Conservation (phyloP, 1,284 basidiomycete species). For the Apiotrichum siamense region DNA sequence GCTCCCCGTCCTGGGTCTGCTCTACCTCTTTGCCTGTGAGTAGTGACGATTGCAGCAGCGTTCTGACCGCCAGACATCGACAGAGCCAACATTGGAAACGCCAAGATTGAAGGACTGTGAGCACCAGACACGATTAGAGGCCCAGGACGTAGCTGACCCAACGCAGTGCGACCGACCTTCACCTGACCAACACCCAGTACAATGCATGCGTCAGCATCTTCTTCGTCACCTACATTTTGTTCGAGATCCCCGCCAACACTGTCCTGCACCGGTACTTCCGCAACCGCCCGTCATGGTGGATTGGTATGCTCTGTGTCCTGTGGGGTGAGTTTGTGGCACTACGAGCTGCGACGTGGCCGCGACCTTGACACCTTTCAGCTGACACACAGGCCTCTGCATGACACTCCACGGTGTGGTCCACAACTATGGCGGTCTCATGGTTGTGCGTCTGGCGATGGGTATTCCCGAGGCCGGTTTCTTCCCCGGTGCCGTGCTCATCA, state of each 20-base stretch:
- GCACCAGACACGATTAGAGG: too few species aligned
- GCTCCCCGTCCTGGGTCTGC: constrained; percentile 44
- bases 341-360: too few species aligned
- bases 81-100: constrained; percentile 20
- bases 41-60: constrained; percentile 15
- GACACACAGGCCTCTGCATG: background rate
- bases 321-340: too few species aligned
- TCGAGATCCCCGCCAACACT: constrained; percentile 32
- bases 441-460: constrained; percentile 18
- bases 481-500: constrained; percentile 24
- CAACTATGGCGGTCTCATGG: background rate
- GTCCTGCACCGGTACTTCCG: constrained; percentile 1
- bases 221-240: constrained; percentile 38
- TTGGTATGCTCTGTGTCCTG: background rate
- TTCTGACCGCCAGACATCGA: too few species aligned
- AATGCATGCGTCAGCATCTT: constrained; percentile 26
- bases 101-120: constrained; percentile 17
- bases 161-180: constrained; percentile 11
- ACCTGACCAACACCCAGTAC: constrained; percentile 21
- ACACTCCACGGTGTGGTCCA: constrained; percentile 4
- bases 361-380: too few species aligned
- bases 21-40: constrained; percentile 68
- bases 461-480: constrained; percentile 30
- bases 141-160: too few species aligned
- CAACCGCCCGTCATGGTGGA: background rate